phyloP scores from a whole-genome alignment of 2,329 filamentous ascomycete genomes.

The Volutella citrinella region DNA sequence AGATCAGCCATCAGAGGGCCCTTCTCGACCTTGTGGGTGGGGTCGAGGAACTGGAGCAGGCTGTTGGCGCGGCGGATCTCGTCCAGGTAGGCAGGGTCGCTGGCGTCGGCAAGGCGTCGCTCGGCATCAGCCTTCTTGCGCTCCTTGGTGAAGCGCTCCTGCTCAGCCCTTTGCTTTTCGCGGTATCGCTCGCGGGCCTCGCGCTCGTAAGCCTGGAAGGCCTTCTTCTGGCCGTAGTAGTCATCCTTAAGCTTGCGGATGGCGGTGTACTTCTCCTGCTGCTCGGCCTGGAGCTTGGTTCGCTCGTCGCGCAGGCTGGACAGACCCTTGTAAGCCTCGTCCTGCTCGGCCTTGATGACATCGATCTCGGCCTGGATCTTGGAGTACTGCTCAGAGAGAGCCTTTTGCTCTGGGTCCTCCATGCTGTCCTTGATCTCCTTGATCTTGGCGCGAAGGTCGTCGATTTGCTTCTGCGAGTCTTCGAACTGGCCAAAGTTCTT shows the following conservation, averaged over 20 bases:
- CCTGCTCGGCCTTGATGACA: conserved; percentile 85
- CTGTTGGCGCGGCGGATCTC: conserved; percentile 88
- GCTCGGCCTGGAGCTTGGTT: conserved; percentile 76
- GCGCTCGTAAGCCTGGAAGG: conserved; percentile 78
- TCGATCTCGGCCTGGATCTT: conserved; percentile 86
- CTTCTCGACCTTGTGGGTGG: conserved; percentile 65
- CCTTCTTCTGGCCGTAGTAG: conserved; percentile 79
- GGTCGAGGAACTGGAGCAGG: conserved; percentile 89
- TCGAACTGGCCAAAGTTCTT: conserved; percentile 90
- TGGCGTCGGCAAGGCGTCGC: conserved; percentile 75
- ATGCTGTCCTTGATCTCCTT: conserved; percentile 83
- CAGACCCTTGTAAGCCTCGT: conserved; percentile 84
- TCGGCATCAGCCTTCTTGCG: conserved; percentile 74
- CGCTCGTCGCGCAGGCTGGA: conserved; percentile 82
- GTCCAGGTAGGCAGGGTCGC: conserved; percentile 83
- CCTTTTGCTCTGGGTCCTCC: conserved; percentile 88
- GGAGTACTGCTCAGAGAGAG: conserved; percentile 81
- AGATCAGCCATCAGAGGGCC: conserved; percentile 61
- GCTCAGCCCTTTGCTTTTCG: conserved; percentile 79
- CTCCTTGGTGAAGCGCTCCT: conserved; percentile 68
- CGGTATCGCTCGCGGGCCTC: conserved; percentile 73
- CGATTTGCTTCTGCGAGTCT: conserved; percentile 82
- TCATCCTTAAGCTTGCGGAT: conserved; percentile 87
- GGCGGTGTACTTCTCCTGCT: conserved; percentile 79
- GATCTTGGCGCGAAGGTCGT: conserved; percentile 82